Percentiles rank a stretch among this genome's conserved stretches.
Conservation (phyloP, 208 protist genomes). For the Acanthamoeba divionensis region DNA sequence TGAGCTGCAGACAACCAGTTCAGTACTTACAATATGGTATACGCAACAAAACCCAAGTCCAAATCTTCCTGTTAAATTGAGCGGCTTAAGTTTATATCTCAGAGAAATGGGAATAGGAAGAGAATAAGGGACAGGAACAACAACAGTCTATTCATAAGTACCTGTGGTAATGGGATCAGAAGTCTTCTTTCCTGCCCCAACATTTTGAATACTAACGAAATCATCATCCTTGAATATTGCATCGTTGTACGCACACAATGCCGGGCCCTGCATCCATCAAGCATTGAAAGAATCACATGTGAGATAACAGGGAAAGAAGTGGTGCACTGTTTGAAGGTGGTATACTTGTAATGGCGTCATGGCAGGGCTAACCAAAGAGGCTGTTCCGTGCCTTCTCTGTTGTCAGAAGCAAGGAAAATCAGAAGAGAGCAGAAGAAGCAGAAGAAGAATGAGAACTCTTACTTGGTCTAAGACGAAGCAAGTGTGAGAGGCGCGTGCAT, state of each 20-base stretch:
- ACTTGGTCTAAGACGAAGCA: not conserved
- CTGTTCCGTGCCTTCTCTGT: not conserved
- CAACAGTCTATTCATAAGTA: too few species aligned
- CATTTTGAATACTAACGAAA: conserved; percentile 40
- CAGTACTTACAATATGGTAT: not conserved
- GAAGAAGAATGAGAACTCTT: not conserved
- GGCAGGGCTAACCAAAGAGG: not conserved
- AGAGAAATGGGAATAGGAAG: not conserved
- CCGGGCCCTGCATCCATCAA: not conserved
- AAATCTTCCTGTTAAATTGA: not conserved
- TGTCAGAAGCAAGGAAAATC: not conserved
- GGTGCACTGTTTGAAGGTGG: not conserved
- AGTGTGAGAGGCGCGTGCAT: not conserved
- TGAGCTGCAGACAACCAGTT: not conserved
- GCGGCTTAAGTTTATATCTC: not conserved
- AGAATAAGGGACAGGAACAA: too few species aligned
- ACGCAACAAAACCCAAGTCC: conserved; percentile 34
- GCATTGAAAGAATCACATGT: not conserved
- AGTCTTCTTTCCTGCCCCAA: not conserved
- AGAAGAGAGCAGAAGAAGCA: not conserved
- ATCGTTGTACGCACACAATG: conserved; percentile 26
- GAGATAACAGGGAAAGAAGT: not conserved
- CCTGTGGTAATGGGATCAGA: not conserved
- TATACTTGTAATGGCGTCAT: conserved; percentile 11
- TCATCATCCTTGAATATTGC: not conserved